phyloP scores from a whole-genome alignment of 805 yeast genomes.

The Kodamaea restingae region DNA sequence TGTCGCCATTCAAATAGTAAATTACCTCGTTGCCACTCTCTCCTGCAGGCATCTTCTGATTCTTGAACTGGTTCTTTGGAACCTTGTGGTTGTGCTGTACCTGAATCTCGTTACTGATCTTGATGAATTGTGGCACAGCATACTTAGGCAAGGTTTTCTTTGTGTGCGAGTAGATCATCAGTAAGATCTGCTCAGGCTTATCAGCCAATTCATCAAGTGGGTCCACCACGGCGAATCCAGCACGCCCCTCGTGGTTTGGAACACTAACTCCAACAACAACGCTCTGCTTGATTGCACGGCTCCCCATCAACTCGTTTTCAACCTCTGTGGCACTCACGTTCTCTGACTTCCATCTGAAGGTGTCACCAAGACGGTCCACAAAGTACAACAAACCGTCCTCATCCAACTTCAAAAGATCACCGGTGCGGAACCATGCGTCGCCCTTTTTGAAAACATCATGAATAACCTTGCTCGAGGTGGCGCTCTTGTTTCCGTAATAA shows the following conservation, averaged over 20 bases:
- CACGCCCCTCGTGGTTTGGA: slow-evolving; percentile 89
- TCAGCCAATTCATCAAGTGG: slow-evolving; percentile 35
- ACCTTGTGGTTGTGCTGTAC: slow-evolving; percentile 82
- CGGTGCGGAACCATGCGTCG: slow-evolving; percentile 88
- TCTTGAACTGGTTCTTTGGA: slow-evolving; percentile 62
- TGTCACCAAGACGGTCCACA: slow-evolving; percentile 91
- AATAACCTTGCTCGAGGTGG: slow-evolving; percentile 72
- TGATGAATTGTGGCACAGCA: slow-evolving; percentile 80
- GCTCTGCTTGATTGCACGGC: slow-evolving; percentile 51
- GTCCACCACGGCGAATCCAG: slow-evolving; percentile 82
- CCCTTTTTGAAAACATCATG: slow-evolving; percentile 75
- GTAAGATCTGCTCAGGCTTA: slow-evolving; percentile 35
- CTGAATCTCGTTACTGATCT: slow-evolving; percentile 56
- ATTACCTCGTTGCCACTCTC: slow-evolving; percentile 53
- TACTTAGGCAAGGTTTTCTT: slow-evolving; percentile 62
- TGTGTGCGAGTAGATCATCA: slow-evolving; percentile 26
- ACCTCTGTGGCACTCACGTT: slow-evolving; percentile 93
- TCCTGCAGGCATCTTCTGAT: slow-evolving; percentile 69
- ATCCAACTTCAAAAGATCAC: slow-evolving; percentile 75
- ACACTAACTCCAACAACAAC: slow-evolving; percentile 87
- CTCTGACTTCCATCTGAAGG: slow-evolving; percentile 95
- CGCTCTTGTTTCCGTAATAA: slow-evolving; percentile 73
- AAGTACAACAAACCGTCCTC: slow-evolving; percentile 68
- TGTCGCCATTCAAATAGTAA: slow-evolving; percentile 62
- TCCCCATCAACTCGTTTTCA: slow-evolving; percentile 63